Evolutionary conservation across 768 basidiomycete species (phyloP).

Genomic region (Xerocomellus chrysenteron): DNA sequence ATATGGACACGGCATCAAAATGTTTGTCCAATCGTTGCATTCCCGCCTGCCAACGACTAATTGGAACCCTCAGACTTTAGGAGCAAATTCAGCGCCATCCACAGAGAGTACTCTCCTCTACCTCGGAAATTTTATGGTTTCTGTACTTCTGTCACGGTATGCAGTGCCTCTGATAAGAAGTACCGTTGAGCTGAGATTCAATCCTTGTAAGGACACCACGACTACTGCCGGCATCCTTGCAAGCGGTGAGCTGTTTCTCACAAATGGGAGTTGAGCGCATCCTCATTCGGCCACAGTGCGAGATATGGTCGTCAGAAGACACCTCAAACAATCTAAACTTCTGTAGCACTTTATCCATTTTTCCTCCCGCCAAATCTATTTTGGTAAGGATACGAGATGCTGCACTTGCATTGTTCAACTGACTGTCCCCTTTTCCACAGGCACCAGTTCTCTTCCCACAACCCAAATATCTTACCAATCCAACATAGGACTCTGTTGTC

Average conservation of each 20-base stretch:
- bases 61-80: constrained; percentile 51
- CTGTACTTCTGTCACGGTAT: constrained; percentile 71
- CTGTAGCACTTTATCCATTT: constrained; percentile 37
- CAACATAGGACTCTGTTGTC: constrained; percentile 9
- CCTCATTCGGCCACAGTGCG: constrained; percentile 47
- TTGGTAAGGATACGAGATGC: constrained; percentile 2
- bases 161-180: constrained; percentile 7
- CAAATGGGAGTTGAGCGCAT: neutral
- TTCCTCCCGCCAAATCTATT: neutral
- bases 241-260: constrained; percentile 49
- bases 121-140: constrained; percentile 79
- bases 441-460: constrained; percentile 1
- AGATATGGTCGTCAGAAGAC: constrained; percentile 80
- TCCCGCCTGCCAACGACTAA: neutral
- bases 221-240: constrained; percentile 77
- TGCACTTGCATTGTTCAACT: neutral
- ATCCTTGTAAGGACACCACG: constrained; percentile 52
- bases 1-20: constrained; percentile 62
- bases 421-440: constrained; percentile 1
- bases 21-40: constrained; percentile 44
- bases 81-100: constrained; percentile 72
- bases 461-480: constrained; percentile 4
- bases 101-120: constrained; percentile 69
- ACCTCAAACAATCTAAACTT: constrained; percentile 71
- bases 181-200: neutral